Conservation (phyloP, 2,329 filamentous ascomycete species). For the Alternaria viburni region DNA sequence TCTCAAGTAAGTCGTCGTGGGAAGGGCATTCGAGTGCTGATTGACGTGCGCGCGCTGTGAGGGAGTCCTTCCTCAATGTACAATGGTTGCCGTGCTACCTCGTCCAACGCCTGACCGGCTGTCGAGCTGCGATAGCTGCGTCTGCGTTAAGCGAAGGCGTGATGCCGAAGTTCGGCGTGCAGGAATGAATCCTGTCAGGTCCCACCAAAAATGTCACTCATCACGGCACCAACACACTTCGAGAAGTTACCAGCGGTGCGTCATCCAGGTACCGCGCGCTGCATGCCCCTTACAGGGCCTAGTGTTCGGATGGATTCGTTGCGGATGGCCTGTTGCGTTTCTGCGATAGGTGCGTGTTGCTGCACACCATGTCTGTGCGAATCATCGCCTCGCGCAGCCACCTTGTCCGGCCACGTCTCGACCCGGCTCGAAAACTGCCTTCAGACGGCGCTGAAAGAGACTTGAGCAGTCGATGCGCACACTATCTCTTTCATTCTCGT, state of each 20-base stretch:
- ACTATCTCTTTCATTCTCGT: background rate
- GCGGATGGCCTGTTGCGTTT: conserved; percentile 26
- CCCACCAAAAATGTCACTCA: conserved; percentile 20
- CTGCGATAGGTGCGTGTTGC: conserved; percentile 27
- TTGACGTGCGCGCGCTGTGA: background rate
- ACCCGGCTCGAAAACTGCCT: conserved; percentile 1
- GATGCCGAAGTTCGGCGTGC: conserved; percentile 16
- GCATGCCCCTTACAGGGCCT: conserved; percentile 41
- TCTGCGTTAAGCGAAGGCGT: background rate
- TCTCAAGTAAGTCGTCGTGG: conserved; percentile 8
- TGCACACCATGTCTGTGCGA: conserved; percentile 21
- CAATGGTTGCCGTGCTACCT: background rate
- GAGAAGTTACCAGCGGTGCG: conserved; percentile 26
- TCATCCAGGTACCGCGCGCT: conserved; percentile 43
- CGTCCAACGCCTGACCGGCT: background rate
- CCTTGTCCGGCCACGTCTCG: conserved; percentile 5
- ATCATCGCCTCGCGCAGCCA: conserved; percentile 20
- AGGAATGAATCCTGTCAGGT: conserved; percentile 7
- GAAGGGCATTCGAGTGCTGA: background rate
- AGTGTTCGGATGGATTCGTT: conserved; percentile 17
- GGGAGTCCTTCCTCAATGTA: background rate
- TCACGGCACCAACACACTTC: conserved; percentile 20
- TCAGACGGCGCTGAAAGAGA: background rate
- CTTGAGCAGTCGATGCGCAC: background rate
- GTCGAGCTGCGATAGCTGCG: background rate